These are phyloP conservation scores for Fusarium sp. DNA, from an alignment of 2,329 filamentous ascomycete genomes.

Conservation along the genomic window DNA sequence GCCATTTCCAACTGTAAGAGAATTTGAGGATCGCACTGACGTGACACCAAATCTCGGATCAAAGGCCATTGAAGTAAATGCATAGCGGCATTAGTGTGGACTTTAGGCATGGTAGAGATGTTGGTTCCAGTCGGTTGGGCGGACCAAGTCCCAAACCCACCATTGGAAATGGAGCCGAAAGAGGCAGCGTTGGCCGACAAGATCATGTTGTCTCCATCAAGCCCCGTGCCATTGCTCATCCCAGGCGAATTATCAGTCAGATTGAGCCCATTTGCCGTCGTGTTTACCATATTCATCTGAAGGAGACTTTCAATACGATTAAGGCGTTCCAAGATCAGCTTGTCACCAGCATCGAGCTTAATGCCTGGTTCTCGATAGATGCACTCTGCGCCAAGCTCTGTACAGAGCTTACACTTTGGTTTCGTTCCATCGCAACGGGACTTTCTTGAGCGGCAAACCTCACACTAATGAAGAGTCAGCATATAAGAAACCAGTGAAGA, in stretches of 20 bases:
- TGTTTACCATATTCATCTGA: slow-evolving; percentile 73
- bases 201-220: slow-evolving; percentile 69
- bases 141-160: slow-evolving; percentile 80
- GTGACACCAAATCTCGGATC: slow-evolving; percentile 81
- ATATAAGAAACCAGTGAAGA: slow-evolving; percentile 8
- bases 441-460: slow-evolving; percentile 84
- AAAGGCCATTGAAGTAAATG: slow-evolving; percentile 85
- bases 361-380: slow-evolving; percentile 88
- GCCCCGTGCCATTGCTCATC: slow-evolving; percentile 72
- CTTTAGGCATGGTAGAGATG: slow-evolving; percentile 88
- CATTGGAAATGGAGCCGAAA: slow-evolving; percentile 70
- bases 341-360: slow-evolving; percentile 88
- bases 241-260: slow-evolving; percentile 74
- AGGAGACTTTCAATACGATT: slow-evolving; percentile 82
- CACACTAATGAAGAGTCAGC: slow-evolving; percentile 68
- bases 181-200: slow-evolving; percentile 57
- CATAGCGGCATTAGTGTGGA: slow-evolving; percentile 83
- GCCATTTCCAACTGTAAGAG: slow-evolving; percentile 85
- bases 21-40: slow-evolving; percentile 85
- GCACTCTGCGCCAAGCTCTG: slow-evolving; percentile 84
- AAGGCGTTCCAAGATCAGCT: slow-evolving; percentile 84
- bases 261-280: slow-evolving; percentile 64
- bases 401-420: slow-evolving; percentile 87
- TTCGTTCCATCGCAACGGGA: slow-evolving; percentile 83
- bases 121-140: slow-evolving; percentile 67